Conservation (phyloP, 208 protist species). For the Naegleria lovaniensis region DNA sequence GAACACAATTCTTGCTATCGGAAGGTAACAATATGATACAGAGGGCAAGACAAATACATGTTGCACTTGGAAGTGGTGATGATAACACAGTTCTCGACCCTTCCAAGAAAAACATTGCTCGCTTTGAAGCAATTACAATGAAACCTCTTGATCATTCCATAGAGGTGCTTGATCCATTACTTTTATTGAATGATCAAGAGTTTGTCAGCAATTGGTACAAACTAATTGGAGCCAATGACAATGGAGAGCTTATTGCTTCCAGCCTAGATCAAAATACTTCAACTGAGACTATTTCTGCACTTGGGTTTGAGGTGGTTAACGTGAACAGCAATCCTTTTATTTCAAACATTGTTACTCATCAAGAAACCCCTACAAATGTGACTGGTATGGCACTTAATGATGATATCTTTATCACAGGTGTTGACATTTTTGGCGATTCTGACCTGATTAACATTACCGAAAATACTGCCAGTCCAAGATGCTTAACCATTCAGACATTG, state of each 20-base stretch:
- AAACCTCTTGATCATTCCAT: neutral
- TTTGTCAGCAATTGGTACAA: neutral
- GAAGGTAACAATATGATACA: neutral
- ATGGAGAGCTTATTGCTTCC: neutral
- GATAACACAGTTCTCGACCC: neutral
- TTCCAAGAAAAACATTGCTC: neutral
- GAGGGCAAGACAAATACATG: neutral
- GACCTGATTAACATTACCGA: neutral
- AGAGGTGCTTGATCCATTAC: neutral
- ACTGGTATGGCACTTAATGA: neutral
- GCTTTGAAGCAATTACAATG: neutral
- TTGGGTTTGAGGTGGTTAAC: neutral
- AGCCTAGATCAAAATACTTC: neutral
- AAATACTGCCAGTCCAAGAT: neutral
- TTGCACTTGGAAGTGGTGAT: neutral
- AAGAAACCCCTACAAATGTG: neutral
- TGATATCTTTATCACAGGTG: neutral
- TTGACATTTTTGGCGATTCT: neutral
- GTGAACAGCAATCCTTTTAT: neutral
- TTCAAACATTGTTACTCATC: neutral
- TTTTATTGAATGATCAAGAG: neutral
- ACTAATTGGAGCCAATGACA: neutral
- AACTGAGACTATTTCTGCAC: neutral
- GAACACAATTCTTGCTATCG: neutral
- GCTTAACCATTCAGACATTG: neutral